Conservation (phyloP, 371 early-diverging fungal species). For the Phascolomyces articulosus region DNA sequence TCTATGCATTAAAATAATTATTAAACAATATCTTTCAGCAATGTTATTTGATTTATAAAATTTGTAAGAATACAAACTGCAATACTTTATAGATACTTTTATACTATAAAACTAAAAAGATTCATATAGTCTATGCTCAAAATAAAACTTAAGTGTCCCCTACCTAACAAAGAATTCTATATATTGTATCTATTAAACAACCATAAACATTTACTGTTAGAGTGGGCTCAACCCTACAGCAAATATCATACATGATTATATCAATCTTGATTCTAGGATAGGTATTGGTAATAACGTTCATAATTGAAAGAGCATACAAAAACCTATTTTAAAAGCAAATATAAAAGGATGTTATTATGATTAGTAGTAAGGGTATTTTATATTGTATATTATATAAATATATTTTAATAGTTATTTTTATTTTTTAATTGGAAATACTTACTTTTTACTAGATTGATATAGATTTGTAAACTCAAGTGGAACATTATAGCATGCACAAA, state of each 20-base stretch:
- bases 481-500: slow-evolving; percentile 8
- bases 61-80: no score
- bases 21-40: no score
- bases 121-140: no score
- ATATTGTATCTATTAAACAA: not conserved
- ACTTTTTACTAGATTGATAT: slow-evolving; percentile 2
- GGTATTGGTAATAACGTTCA: not conserved
- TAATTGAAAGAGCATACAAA: slow-evolving; percentile 3
- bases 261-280: not conserved
- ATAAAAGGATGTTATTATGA: not conserved
- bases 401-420: no score
- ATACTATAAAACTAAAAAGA: no score
- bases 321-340: not conserved
- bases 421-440: not conserved
- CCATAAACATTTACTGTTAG: not conserved
- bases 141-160: no score
- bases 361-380: not conserved
- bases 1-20: no score
- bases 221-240: not conserved
- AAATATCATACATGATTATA: slow-evolving; percentile 12
- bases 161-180: no score
- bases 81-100: no score
- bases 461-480: slow-evolving; percentile 6
- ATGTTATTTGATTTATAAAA: no score
- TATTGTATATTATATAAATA: no score